A percentile compares a stretch with the other conserved stretches of the same genome.
phyloP scores from a whole-genome alignment of 805 yeast species.

The Candida morakotiae region DNA sequence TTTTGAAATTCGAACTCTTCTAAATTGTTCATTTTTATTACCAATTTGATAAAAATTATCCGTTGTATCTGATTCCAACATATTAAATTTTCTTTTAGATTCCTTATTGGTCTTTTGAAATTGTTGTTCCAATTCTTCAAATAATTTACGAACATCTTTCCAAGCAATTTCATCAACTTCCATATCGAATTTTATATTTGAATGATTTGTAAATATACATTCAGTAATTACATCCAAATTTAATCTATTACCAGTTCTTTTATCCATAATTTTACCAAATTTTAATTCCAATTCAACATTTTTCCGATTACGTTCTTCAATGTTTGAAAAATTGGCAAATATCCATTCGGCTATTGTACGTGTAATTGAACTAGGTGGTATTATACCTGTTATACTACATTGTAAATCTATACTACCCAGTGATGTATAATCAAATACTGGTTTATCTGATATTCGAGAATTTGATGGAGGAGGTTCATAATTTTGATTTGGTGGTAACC shows the following conservation, averaged over 20 bases:
- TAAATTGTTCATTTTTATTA: conserved; percentile 62
- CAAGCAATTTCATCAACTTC: conserved; percentile 64
- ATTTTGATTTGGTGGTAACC: conserved; percentile 40
- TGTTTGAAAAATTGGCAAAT: conserved; percentile 70
- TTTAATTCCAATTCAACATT: conserved; percentile 69
- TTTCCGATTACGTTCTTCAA: conserved; percentile 51
- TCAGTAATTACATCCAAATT: conserved; percentile 67
- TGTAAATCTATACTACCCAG: conserved; percentile 36
- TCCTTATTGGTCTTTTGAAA: conserved; percentile 40
- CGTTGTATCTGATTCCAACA: conserved; percentile 56
- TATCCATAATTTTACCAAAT: conserved; percentile 67
- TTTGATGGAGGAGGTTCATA: not conserved
- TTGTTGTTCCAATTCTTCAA: conserved; percentile 50
- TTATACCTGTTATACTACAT: conserved; percentile 65
- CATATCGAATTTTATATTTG: conserved; percentile 56
- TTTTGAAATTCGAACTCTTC: conserved; percentile 59
- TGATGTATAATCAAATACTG: conserved; percentile 27
- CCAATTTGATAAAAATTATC: conserved; percentile 62
- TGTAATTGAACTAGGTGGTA: conserved; percentile 76
- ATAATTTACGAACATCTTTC: conserved; percentile 50
- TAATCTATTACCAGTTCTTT: conserved; percentile 56
- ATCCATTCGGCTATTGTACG: conserved; percentile 86
- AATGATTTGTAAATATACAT: conserved; percentile 52
- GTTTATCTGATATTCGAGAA: conserved; percentile 17
- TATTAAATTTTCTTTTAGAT: conserved; percentile 50